Evolutionary conservation across 2,329 filamentous ascomycete genomes (phyloP).

Genomic region (Alternaria ethzedia): DNA sequence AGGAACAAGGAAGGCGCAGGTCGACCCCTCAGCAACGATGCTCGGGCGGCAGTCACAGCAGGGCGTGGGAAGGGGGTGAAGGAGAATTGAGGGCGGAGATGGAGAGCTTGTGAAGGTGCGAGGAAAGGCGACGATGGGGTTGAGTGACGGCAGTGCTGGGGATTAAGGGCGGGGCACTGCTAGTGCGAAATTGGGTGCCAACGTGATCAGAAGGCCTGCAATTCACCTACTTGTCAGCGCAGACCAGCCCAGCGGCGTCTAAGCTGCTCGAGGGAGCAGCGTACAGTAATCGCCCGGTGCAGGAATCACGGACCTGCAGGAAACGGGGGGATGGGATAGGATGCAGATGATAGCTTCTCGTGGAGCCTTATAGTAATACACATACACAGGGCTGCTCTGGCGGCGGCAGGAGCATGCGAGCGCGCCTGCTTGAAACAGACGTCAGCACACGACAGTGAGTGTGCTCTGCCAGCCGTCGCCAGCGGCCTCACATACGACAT

Average conservation of each 20-base stretch:
- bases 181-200: constrained; percentile 22
- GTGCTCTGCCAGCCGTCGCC: constrained; percentile 1
- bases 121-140: constrained; percentile 31
- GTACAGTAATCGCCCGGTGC: constrained; percentile 6
- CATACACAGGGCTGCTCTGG: constrained; percentile 16
- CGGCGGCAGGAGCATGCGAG: constrained; percentile 16
- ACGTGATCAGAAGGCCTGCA: constrained; percentile 18
- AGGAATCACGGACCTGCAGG: constrained; percentile 20
- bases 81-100: constrained; percentile 32
- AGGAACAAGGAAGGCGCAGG: constrained; percentile 27
- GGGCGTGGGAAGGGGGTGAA: constrained; percentile 10
- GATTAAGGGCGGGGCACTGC: constrained; percentile 27
- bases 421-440: constrained; percentile 29
- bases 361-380: constrained; percentile 12
- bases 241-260: constrained; percentile 4
- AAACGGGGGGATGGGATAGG: background rate
- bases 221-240: constrained; percentile 14
- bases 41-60: constrained; percentile 8
- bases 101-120: constrained; percentile 23
- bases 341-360: constrained; percentile 13
- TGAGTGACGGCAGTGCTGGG: constrained; percentile 32
- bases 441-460: constrained; percentile 28
- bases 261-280: constrained; percentile 2
- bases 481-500: background rate
- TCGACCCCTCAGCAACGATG: constrained; percentile 22